phyloP scores from a whole-genome alignment of 768 basidiomycete genomes.

The Auricularia sp. region DNA sequence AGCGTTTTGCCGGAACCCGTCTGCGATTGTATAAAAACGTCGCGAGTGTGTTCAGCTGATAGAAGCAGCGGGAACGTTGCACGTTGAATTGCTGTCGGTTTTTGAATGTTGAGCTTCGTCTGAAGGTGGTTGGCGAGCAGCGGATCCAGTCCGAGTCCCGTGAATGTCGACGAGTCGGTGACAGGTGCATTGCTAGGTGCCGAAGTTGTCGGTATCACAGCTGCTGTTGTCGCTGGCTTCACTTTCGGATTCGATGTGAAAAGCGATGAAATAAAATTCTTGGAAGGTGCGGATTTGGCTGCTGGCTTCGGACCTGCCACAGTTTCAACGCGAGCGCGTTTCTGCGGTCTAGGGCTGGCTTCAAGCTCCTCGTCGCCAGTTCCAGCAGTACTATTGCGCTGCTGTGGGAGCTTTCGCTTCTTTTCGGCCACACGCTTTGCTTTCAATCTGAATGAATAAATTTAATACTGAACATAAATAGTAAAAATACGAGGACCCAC shows the following conservation, averaged over 20 bases:
- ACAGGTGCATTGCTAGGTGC: constrained; percentile 80
- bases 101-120: constrained; percentile 68
- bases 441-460: constrained; percentile 44
- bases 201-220: constrained; percentile 18
- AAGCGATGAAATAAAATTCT: constrained; percentile 77
- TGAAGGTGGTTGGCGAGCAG: constrained; percentile 69
- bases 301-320: constrained; percentile 13
- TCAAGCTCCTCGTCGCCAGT: constrained; percentile 10
- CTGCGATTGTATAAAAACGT: constrained; percentile 91
- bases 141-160: constrained; percentile 73
- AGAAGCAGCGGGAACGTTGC: constrained; percentile 59
- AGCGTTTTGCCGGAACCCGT: constrained; percentile 96
- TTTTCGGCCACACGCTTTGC: constrained; percentile 61
- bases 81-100: constrained; percentile 86
- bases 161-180: constrained; percentile 62
- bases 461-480: constrained; percentile 5
- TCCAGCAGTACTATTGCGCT: constrained; percentile 4
- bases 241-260: constrained; percentile 77
- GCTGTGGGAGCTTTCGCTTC: constrained; percentile 32
- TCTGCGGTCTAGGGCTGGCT: constrained; percentile 29
- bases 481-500: constrained; percentile 27
- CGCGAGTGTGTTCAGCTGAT: constrained; percentile 34
- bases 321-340: constrained; percentile 31
- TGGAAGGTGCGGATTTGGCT: constrained; percentile 19
- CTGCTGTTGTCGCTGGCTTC: constrained; percentile 27